Conservation (phyloP, 2,329 filamentous ascomycete species). For the Boeremia lycopersici region DNA sequence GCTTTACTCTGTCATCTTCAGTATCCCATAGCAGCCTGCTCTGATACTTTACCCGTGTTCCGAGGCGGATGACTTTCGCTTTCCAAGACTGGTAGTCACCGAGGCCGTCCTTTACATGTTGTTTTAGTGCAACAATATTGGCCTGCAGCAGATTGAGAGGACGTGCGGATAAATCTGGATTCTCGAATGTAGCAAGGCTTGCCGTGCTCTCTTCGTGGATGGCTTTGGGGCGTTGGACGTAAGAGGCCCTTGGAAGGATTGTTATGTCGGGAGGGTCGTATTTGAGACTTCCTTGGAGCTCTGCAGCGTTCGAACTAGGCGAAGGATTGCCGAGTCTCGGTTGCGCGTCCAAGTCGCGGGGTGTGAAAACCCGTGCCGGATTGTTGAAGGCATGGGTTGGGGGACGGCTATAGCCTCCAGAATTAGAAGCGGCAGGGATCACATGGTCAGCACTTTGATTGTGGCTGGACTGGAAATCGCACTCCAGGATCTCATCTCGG, state of each 20-base stretch:
- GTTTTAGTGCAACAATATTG: neutral
- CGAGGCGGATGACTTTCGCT: neutral
- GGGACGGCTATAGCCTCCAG: neutral
- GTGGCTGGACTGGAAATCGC: neutral
- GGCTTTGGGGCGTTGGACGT: neutral
- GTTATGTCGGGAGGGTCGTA: neutral
- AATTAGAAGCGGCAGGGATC: neutral
- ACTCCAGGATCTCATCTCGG: neutral
- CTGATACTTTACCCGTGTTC: neutral
- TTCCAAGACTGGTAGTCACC: neutral
- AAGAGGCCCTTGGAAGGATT: neutral
- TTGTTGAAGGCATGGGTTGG: neutral
- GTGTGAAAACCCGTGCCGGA: neutral
- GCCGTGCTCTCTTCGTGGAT: neutral
- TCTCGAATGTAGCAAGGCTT: neutral
- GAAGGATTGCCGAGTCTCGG: neutral
- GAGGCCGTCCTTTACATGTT: neutral
- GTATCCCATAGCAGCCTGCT: neutral
- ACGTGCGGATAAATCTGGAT: neutral
- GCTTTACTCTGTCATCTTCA: neutral
- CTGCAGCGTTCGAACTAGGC: neutral
- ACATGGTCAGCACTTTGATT: neutral
- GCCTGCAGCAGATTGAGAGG: neutral
- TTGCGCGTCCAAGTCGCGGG: neutral
- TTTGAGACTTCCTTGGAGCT: neutral